Conservation (phyloP, 2,329 filamentous ascomycete genomes). For the Amphichorda felina region DNA sequence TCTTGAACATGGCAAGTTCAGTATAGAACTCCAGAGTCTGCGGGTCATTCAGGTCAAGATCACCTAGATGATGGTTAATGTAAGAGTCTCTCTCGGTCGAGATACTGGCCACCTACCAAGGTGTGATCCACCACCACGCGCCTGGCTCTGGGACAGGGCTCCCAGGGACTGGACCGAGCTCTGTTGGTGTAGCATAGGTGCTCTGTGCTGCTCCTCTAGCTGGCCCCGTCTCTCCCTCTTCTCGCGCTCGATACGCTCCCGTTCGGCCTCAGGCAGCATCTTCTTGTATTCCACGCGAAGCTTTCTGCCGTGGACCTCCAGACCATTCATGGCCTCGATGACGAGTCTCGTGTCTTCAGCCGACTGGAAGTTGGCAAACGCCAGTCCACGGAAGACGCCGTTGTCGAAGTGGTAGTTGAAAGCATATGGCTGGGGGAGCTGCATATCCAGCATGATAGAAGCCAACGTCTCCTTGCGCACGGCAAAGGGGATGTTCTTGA, state of each 20-base stretch:
- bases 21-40: constrained; percentile 81
- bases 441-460: constrained; percentile 86
- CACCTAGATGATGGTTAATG: constrained; percentile 23
- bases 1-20: constrained; percentile 79
- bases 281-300: constrained; percentile 98
- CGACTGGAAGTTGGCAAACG: constrained; percentile 97
- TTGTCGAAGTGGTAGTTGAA: constrained; percentile 99
- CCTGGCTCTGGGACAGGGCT: constrained; percentile 53
- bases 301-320: constrained; percentile 90
- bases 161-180: constrained; percentile 72
- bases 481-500: constrained; percentile 98
- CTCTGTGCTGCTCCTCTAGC: constrained; percentile 87
- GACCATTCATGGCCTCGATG: constrained; percentile 88
- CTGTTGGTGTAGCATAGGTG: constrained; percentile 70
- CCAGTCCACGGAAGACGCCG: constrained; percentile 87
- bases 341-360: constrained; percentile 87
- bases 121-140: constrained; percentile 20
- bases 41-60: constrained; percentile 86
- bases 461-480: constrained; percentile 95
- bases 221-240: constrained; percentile 94
- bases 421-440: constrained; percentile 87
- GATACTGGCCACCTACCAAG: constrained; percentile 25
- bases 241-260: constrained; percentile 91
- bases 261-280: constrained; percentile 90
- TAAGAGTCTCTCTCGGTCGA: background rate